phyloP scores from a whole-genome alignment of 2,329 filamentous ascomycete genomes.

The Penicillium hesseltinei region DNA sequence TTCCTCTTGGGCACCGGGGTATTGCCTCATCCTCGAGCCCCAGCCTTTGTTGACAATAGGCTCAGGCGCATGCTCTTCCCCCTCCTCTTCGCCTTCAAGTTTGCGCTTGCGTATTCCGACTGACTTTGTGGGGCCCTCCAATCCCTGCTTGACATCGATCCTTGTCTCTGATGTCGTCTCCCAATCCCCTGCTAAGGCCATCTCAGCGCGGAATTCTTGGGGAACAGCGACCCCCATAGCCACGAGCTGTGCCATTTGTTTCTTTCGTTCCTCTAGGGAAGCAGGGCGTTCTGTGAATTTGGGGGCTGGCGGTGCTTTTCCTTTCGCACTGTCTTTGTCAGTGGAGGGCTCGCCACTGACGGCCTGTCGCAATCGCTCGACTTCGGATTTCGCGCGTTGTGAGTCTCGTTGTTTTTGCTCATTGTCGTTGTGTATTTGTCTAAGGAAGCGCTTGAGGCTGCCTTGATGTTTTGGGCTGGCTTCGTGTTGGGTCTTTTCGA shows the following conservation, averaged over 20 bases:
- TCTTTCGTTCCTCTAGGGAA: constrained; percentile 68
- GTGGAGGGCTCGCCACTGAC: constrained; percentile 51
- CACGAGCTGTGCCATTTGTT: constrained; percentile 82
- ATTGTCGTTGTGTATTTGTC: constrained; percentile 81
- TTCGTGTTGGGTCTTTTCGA: constrained; percentile 88
- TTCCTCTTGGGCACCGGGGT: constrained; percentile 40
- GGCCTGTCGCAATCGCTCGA: constrained; percentile 79
- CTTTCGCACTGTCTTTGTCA: constrained; percentile 28
- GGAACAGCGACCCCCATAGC: constrained; percentile 84
- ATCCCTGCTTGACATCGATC: constrained; percentile 42
- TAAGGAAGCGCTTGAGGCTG: constrained; percentile 82
- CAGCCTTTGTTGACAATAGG: constrained; percentile 41
- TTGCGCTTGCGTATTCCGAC: constrained; percentile 49
- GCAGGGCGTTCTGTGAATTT: constrained; percentile 39
- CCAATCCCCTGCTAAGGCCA: constrained; percentile 91
- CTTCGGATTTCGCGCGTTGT: constrained; percentile 77
- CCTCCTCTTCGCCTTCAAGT: constrained; percentile 44
- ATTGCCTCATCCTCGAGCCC: constrained; percentile 43
- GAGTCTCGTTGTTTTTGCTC: constrained; percentile 79
- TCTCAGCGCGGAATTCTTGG: constrained; percentile 70
- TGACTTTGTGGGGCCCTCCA: constrained; percentile 40
- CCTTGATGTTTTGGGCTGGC: constrained; percentile 80
- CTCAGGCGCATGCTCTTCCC: constrained; percentile 32
- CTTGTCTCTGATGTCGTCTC: constrained; percentile 59
- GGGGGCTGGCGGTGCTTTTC: constrained; percentile 34